Conservation (phyloP, 257 asterid species). For the Primulina tabacum region DNA sequence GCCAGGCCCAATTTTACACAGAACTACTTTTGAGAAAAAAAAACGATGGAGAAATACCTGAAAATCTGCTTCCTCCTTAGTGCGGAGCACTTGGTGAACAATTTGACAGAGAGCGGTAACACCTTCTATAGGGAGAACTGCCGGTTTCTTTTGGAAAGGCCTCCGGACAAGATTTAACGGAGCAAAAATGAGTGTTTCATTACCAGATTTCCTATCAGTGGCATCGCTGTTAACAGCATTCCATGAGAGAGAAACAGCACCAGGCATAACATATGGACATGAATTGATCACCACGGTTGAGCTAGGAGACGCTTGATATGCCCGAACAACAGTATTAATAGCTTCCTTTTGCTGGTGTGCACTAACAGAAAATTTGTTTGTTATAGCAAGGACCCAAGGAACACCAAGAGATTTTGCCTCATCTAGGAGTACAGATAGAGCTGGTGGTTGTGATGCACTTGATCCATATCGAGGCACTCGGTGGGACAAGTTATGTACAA, state of each 20-base stretch:
- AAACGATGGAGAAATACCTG: conserved; percentile 43
- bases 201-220: conserved; percentile 33
- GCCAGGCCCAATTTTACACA: neutral
- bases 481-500: conserved; percentile 94
- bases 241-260: conserved; percentile 60
- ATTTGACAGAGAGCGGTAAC: conserved; percentile 68
- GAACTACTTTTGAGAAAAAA: neutral
- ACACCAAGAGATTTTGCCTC: conserved; percentile 92
- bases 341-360: conserved; percentile 90
- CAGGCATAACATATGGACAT: conserved; percentile 84
- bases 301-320: conserved; percentile 78
- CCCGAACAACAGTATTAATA: conserved; percentile 65
- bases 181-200: conserved; percentile 45
- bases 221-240: conserved; percentile 37
- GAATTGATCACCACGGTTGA: conserved; percentile 77
- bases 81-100: conserved; percentile 60
- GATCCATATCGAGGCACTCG: conserved; percentile 70
- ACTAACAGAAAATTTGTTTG: conserved; percentile 92
- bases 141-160: conserved; percentile 74
- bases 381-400: conserved; percentile 93
- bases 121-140: conserved; percentile 83
- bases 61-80: conserved; percentile 78
- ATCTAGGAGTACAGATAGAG: conserved; percentile 68
- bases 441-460: conserved; percentile 60
- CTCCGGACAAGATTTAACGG: conserved; percentile 62